A percentile compares a stretch with the other conserved stretches of the same genome.
Conservation (phyloP, 371 early-diverging fungal genomes). For the Mucor piriformis region DNA sequence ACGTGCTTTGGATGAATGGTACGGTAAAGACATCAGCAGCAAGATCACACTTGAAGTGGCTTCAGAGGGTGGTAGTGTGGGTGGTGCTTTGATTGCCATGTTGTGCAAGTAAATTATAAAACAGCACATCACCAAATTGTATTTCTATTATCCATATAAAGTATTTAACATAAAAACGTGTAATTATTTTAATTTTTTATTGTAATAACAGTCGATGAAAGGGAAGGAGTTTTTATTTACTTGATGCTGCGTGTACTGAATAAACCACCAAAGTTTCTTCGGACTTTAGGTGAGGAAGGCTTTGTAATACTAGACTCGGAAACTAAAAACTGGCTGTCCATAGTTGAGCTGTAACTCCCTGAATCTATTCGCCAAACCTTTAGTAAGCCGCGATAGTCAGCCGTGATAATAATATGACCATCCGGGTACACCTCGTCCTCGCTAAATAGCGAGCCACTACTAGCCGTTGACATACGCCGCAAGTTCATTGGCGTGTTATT, state of each 20-base stretch:
- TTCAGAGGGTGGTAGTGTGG: constrained; percentile 50
- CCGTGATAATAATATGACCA: constrained; percentile 64
- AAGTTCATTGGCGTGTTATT: constrained; percentile 22
- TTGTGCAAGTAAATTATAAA: constrained; percentile 27
- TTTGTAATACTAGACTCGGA: neutral
- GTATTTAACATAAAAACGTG: too few species aligned
- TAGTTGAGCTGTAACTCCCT: constrained; percentile 3
- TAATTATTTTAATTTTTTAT: too few species aligned
- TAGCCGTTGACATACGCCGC: constrained; percentile 16
- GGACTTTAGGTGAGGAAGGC: constrained; percentile 8
- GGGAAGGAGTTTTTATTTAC: constrained; percentile 5
- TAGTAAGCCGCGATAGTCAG: constrained; percentile 61
- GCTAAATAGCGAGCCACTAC: neutral
- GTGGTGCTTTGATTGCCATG: constrained; percentile 55
- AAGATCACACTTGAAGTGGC: constrained; percentile 42
- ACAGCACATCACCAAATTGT: neutral
- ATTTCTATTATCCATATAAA: too few species aligned
- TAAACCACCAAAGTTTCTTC: constrained; percentile 11
- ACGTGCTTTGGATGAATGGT: constrained; percentile 38
- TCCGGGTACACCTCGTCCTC: constrained; percentile 33
- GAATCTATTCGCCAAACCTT: constrained; percentile 68
- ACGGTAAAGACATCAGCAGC: constrained; percentile 32
- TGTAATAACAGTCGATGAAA: too few species aligned
- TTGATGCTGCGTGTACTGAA: neutral
- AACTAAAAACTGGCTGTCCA: neutral